A percentile compares a stretch with the other conserved stretches of the same genome.
These are phyloP conservation scores for Helicocarpus griseus DNA, from an alignment of 2,329 filamentous ascomycete species.

Conservation along the genomic window DNA sequence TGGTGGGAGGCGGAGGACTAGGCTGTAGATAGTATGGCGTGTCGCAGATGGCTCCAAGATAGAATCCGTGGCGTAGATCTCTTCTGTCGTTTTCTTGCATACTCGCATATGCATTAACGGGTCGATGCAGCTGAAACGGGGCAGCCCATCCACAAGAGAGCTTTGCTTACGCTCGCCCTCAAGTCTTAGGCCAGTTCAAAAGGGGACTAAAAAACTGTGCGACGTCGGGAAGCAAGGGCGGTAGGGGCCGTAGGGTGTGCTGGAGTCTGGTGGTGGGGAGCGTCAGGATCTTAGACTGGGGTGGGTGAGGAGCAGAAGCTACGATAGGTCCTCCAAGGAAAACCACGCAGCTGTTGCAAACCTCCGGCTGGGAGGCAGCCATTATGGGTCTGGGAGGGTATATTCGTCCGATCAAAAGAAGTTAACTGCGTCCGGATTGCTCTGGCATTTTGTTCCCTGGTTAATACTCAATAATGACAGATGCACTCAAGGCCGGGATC, in stretches of 20 bases:
- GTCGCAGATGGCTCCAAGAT: not conserved
- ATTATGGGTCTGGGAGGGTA: not conserved
- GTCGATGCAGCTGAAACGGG: conserved; percentile 19
- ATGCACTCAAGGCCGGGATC: not conserved
- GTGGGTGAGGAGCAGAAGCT: not conserved
- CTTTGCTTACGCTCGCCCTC: conserved; percentile 2
- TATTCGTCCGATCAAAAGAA: not conserved
- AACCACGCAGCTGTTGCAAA: not conserved
- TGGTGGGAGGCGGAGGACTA: not conserved
- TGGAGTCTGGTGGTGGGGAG: not conserved
- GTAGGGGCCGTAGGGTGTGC: not conserved
- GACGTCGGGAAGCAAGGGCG: conserved; percentile 4
- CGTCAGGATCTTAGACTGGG: not conserved
- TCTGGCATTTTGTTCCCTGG: not conserved
- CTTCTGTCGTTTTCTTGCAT: conserved; percentile 9
- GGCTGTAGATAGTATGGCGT: conserved; percentile 1
- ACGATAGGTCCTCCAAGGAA: not conserved
- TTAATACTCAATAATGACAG: too few relatives aligned
- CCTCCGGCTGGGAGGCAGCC: not conserved
- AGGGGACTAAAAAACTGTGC: conserved; percentile 1
- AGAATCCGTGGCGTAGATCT: conserved; percentile 7
- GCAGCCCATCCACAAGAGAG: conserved; percentile 10
- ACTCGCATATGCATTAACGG: conserved; percentile 22
- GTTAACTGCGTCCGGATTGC: not conserved
- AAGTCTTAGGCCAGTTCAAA: conserved; percentile 3